Evolutionary conservation across 208 protist species (phyloP), one percentile per base, ranked within the genome.

Genomic region (Acanthamoeba healyi): DNA sequence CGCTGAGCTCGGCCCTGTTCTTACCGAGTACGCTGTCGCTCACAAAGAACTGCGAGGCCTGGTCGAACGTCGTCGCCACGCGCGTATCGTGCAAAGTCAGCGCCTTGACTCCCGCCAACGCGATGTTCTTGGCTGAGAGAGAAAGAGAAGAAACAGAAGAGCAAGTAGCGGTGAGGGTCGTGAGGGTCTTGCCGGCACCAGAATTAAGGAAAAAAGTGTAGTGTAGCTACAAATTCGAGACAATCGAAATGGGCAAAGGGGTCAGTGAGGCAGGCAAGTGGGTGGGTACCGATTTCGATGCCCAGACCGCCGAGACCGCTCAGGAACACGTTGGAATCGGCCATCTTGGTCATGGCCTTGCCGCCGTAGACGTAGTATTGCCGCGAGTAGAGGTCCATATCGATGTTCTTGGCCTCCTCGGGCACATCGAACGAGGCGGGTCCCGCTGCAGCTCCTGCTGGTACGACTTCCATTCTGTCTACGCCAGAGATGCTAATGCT

Each of bases 101-200:
- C 46, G 93, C 94, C 77, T 98, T 97, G 29, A 99, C 97, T 70
- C 98, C 98, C 34, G 97, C 97, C 10, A 99, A 96, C n/a, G 98
- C 95, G 32, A 99, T 92, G 94, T 99, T 99, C 96, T 99, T 99
- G 51, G 98, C 98, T 87, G 42, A 72, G 17, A 29, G n/a, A 72
- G 34, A 40, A 0, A 72, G 10, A 70, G 24, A n/a, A 72, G n/a
- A 72, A 72, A 72, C 15, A 72, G 17, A 72, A 26, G 63, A 72
- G 17, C 15, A 72, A 26, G 17, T 44, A 44, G 26, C 5, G 38
- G 15, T 12, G 9, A 29, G 6, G n/a, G n/a, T n/a, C n/a, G n/a
- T n/a, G n/a, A n/a, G n/a, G n/a, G n/a, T n/a, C n/a, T n/a, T n/a
- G n/a, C n/a, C n/a, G n/a, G n/a, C n/a, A n/a, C n/a, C n/a, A n/a